Base-by-base conservation (phyloP, 108 stramenopile genomes). In the Stephanodiscus minutulus region DNA sequence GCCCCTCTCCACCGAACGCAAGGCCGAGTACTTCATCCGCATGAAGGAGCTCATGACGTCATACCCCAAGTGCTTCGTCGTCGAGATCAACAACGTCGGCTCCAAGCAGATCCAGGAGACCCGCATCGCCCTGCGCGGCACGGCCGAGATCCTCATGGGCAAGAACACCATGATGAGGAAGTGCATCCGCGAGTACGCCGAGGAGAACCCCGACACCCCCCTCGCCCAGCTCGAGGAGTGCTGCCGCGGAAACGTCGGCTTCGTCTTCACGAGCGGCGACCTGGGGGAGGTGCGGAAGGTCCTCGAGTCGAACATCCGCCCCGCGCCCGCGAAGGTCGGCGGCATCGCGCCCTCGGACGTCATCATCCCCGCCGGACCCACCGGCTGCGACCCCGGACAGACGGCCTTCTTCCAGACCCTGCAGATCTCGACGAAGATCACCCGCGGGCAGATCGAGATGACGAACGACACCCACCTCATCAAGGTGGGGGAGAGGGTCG, bases 141-240 rank as follows among this genome's bases (percentile, higher is more conserved):
- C 80, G 67, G 98, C 97, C 59, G 92, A 92, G 46, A 69, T 98
- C 48, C 93, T 99, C 82, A 97, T 98, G 96, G 99, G 99, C 61
- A 99, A 99, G 91, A 97, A 95, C 82, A 99, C 98, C 92, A 97
- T 98, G 96, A 98, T 98, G 95, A 88, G 98, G 50, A 97, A 97
- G 81, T 88, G 95, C 86, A 86, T 99, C 74, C 83, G 72, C 65
- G 95, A 95, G 57, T 99, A 83, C 82, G 64, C 85, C 24, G 94
- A 91, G 41, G 91, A 96, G 54, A 95, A 99, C 82, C 97, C 97
- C 18, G 97, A 87, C 35, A 85, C 92, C 65, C 97, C 97, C 70
- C 75, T 84, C 56, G 88, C 84, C 46, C 71, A 88, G 76, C 83
- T 98, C 36, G 73, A 76, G 52, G 82, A 84, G 13, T 67, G 68